Evolutionary conservation across 2,329 filamentous ascomycete species (phyloP).

Genomic region (Hypocrella siamensis): DNA sequence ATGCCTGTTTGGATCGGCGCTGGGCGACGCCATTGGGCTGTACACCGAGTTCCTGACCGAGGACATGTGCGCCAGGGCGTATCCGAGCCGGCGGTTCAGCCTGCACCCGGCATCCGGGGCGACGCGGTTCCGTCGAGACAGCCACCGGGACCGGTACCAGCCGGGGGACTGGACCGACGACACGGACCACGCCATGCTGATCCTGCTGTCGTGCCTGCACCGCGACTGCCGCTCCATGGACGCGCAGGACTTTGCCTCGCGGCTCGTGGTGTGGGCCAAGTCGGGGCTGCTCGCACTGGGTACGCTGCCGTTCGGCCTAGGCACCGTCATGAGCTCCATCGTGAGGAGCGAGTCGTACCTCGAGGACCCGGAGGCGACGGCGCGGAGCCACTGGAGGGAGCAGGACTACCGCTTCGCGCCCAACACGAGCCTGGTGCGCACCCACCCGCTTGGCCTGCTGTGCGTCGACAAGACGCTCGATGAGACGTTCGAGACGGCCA

Average conservation of each 20-base stretch:
- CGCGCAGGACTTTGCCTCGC: conserved; percentile 24
- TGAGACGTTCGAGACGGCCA: conserved; percentile 26
- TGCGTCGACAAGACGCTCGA: conserved; percentile 22
- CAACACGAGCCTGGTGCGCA: conserved; percentile 37
- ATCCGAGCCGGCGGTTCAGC: conserved; percentile 22
- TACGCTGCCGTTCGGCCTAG: conserved; percentile 31
- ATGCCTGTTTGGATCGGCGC: conserved; percentile 30
- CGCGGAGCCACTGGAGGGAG: conserved; percentile 24
- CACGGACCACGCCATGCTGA: conserved; percentile 35
- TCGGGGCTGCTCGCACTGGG: conserved; percentile 30
- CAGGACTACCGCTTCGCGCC: conserved; percentile 24
- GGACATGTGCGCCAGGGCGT: conserved; percentile 15
- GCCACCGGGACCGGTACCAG: conserved; percentile 25
- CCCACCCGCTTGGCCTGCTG: conserved; percentile 32
- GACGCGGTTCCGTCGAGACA: conserved; percentile 26
- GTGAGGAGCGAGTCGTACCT: conserved; percentile 22
- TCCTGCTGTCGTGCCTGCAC: conserved; percentile 30
- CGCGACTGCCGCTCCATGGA: conserved; percentile 19
- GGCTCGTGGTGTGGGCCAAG: conserved; percentile 29
- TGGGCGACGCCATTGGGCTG: conserved; percentile 37
- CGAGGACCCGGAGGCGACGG: conserved; percentile 20
- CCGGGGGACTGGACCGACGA: conserved; percentile 36
- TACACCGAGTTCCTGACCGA: conserved; percentile 36
- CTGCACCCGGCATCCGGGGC: conserved; percentile 17
- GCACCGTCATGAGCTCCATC: conserved; percentile 28